These are phyloP conservation scores for Gryganskiella cystojenkinii DNA, from an alignment of 192 early-diverging fungal species.

Conservation along the genomic window DNA sequence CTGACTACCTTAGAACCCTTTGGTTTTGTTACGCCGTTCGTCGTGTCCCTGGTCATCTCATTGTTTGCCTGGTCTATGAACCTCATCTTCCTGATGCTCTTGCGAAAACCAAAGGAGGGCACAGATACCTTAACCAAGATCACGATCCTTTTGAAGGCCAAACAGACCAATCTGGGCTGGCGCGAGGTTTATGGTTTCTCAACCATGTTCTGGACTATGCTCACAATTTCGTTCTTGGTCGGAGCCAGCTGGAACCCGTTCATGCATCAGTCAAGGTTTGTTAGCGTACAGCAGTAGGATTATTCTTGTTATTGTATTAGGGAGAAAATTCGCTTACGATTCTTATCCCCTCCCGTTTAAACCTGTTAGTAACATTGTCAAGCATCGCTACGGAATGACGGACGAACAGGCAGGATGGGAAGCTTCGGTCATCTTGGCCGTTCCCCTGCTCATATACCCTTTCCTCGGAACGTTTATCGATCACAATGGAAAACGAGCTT, in stretches of 20 bases:
- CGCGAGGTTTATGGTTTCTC: slow-evolving; percentile 55
- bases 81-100: slow-evolving; percentile 69
- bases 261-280: slow-evolving; percentile 58
- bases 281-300: no score
- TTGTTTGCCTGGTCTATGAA: slow-evolving; percentile 76
- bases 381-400: slow-evolving; percentile 71
- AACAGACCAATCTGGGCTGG: slow-evolving; percentile 45
- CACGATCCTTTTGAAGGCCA: slow-evolving; percentile 38
- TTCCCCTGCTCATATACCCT: slow-evolving; percentile 76
- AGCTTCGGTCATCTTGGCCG: slow-evolving; percentile 73
- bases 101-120: slow-evolving; percentile 57
- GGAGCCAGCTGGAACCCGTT: slow-evolving; percentile 55
- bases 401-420: slow-evolving; percentile 72
- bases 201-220: slow-evolving; percentile 54
- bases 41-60: slow-evolving; percentile 71
- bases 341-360: neutral
- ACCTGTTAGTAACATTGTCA: slow-evolving; percentile 71
- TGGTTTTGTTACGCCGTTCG: slow-evolving; percentile 59
- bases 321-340: neutral
- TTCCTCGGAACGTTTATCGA: slow-evolving; percentile 79
- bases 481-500: slow-evolving; percentile 68
- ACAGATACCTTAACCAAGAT: slow-evolving; percentile 42
- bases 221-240: slow-evolving; percentile 52
- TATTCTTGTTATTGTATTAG: neutral
- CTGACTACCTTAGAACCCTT: slow-evolving; percentile 58